Percentiles rank a stretch among this genome's conserved stretches.
phyloP scores from a whole-genome alignment of 495 filamentous ascomycete genomes.

The Amphirosellinia nigrospora region DNA sequence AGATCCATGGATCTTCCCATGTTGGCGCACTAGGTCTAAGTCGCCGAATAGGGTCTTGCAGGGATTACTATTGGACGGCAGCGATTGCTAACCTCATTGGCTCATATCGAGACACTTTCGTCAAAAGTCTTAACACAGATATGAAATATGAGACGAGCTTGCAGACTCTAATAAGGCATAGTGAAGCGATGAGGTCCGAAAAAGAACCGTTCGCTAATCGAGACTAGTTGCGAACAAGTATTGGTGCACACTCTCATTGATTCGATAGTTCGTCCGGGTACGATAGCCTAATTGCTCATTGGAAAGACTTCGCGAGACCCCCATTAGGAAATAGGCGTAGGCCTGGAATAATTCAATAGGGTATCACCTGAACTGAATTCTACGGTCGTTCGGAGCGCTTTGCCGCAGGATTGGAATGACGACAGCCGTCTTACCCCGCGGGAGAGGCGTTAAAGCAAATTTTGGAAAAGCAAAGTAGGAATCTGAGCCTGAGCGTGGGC shows the following conservation, averaged over 20 bases:
- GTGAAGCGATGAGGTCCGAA: not conserved
- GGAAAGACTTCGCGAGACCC: not conserved
- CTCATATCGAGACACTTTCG: not conserved
- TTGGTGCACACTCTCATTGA: not conserved
- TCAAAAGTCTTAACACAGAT: not conserved
- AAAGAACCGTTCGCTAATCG: not conserved
- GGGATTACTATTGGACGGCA: conserved; percentile 1
- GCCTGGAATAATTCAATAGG: not conserved
- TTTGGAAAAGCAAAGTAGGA: not conserved
- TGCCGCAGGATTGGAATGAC: not conserved
- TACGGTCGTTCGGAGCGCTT: not conserved
- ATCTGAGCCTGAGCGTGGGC: not conserved
- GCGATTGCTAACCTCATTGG: not conserved
- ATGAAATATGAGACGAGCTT: not conserved
- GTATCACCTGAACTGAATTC: not conserved
- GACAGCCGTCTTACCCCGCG: conserved; percentile 5
- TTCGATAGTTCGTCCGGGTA: not conserved
- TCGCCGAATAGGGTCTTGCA: conserved; percentile 14
- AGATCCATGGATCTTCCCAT: not conserved
- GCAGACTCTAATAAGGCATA: not conserved
- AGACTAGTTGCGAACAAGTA: not conserved
- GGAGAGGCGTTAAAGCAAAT: not conserved
- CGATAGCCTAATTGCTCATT: not conserved
- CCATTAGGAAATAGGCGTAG: not conserved
- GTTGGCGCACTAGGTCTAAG: not conserved